Percentiles rank a stretch among this genome's conserved stretches.
phyloP scores from a whole-genome alignment of 1,139 yeast genomes.

The Saccharomyces hybrid region DNA sequence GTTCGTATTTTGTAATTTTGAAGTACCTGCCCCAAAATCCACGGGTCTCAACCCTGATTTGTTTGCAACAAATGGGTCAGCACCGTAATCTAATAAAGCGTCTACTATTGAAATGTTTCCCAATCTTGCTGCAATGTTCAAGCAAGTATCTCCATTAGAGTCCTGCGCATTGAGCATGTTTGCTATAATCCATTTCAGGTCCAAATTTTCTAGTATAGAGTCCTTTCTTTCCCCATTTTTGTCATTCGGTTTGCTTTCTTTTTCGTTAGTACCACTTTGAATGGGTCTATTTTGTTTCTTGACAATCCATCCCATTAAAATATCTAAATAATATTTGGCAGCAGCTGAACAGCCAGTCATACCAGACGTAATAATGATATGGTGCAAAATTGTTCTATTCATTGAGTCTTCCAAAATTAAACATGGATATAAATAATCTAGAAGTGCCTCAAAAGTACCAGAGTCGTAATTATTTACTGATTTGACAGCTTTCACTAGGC shows the following conservation, averaged over 20 bases:
- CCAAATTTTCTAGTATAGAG: conserved; percentile 36
- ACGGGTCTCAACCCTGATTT: conserved; percentile 78
- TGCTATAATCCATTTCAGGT: conserved; percentile 52
- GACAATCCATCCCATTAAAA: conserved; percentile 76
- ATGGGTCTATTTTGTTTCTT: conserved; percentile 29
- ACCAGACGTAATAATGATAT: conserved; percentile 74
- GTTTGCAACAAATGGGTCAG: conserved; percentile 71
- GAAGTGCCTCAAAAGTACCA: conserved; percentile 61
- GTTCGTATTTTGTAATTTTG: conserved; percentile 10
- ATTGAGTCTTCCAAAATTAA: conserved; percentile 64
- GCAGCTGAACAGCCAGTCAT: conserved; percentile 63
- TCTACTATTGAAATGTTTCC: conserved; percentile 80
- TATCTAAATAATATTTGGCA: conserved; percentile 66
- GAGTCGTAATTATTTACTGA: conserved; percentile 82
- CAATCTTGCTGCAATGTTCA: conserved; percentile 84
- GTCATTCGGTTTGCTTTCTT: not conserved
- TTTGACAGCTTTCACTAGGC: conserved; percentile 78
- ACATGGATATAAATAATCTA: conserved; percentile 72
- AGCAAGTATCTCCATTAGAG: conserved; percentile 77
- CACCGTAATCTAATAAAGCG: conserved; percentile 75
- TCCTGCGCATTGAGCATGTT: conserved; percentile 73
- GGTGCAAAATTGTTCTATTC: conserved; percentile 86
- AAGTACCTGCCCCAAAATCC: conserved; percentile 58
- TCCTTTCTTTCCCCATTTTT: conserved; percentile 33
- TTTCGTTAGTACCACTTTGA: conserved; percentile 4